Evolutionary conservation across 208 protist genomes (phyloP).

Genomic region (Vickermania ingenoplastis): DNA sequence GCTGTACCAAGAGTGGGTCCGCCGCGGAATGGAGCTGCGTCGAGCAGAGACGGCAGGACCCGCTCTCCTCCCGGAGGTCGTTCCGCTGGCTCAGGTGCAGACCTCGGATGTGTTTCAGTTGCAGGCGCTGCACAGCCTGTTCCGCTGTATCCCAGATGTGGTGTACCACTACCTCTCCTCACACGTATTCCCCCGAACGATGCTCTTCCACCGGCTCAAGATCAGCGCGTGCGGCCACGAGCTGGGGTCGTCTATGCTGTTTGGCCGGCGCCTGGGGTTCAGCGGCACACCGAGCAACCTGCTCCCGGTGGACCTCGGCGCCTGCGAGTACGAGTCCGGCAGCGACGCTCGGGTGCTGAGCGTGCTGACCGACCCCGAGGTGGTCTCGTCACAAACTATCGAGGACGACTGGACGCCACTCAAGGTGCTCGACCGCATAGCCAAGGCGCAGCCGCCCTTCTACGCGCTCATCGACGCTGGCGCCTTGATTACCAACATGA

Average conservation of each 20-base stretch:
- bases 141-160: constrained; percentile 68
- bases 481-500: constrained; percentile 94
- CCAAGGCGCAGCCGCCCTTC: constrained; percentile 59
- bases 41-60: constrained; percentile 26
- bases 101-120: constrained; percentile 60
- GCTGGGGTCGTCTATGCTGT: constrained; percentile 91
- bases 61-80: not conserved
- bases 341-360: constrained; percentile 90
- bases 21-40: constrained; percentile 4
- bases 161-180: constrained; percentile 84
- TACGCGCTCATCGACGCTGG: constrained; percentile 94
- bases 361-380: constrained; percentile 78
- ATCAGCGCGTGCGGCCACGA: constrained; percentile 93
- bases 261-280: constrained; percentile 89
- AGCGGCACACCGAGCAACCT: constrained; percentile 92
- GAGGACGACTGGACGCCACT: constrained; percentile 83
- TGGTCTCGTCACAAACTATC: constrained; percentile 56
- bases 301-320: constrained; percentile 89
- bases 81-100: constrained; percentile 85
- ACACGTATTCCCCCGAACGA: constrained; percentile 76
- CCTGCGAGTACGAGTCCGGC: constrained; percentile 91
- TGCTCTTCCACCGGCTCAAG: constrained; percentile 89
- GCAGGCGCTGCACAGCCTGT: constrained; percentile 35
- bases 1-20: constrained; percentile 76
- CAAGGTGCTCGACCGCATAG: constrained; percentile 84